phyloP scores from a whole-genome alignment of 2,329 filamentous ascomycete genomes.

The Leptographium wingfieldii region DNA sequence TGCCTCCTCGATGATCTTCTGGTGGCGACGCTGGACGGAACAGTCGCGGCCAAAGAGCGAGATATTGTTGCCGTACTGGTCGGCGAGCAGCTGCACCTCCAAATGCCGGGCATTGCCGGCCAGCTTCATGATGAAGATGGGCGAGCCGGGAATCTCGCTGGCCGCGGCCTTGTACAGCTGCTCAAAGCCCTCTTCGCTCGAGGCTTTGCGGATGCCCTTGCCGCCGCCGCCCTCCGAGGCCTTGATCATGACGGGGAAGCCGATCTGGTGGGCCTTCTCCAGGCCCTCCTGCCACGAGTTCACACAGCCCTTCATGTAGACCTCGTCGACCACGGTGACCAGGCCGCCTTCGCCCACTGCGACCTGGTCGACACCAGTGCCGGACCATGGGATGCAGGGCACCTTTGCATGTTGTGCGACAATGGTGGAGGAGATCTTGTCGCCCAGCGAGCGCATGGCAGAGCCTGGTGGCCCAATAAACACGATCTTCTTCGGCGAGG shows the following conservation, averaged over 20 bases:
- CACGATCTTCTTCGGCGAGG: constrained; percentile 95
- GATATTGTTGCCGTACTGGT: constrained; percentile 99
- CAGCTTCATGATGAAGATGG: constrained; percentile 99
- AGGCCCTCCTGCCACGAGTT: constrained; percentile 83
- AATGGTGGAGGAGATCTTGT: constrained; percentile 99
- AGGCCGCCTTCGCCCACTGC: constrained; percentile 69
- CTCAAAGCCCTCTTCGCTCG: constrained; percentile 72
- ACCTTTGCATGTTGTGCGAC: constrained; percentile 94
- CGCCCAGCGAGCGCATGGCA: constrained; percentile 95
- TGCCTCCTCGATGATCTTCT: constrained; percentile 99
- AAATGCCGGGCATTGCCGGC: constrained; percentile 92
- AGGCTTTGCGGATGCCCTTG: constrained; percentile 96
- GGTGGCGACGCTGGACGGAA: constrained; percentile 93
- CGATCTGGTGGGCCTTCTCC: constrained; percentile 73
- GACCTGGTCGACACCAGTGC: constrained; percentile 77
- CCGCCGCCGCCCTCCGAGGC: constrained; percentile 98
- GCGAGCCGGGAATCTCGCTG: constrained; percentile 93
- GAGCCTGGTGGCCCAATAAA: constrained; percentile 98
- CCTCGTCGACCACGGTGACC: constrained; percentile 75
- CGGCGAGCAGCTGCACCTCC: constrained; percentile 92
- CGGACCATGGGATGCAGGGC: constrained; percentile 98
- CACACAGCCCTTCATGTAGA: constrained; percentile 88
- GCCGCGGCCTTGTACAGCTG: constrained; percentile 88
- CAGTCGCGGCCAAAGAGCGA: constrained; percentile 98
- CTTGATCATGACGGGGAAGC: constrained; percentile 99